Conservation (phyloP, 2,329 filamentous ascomycete genomes). For the Scytalidium sp. region DNA sequence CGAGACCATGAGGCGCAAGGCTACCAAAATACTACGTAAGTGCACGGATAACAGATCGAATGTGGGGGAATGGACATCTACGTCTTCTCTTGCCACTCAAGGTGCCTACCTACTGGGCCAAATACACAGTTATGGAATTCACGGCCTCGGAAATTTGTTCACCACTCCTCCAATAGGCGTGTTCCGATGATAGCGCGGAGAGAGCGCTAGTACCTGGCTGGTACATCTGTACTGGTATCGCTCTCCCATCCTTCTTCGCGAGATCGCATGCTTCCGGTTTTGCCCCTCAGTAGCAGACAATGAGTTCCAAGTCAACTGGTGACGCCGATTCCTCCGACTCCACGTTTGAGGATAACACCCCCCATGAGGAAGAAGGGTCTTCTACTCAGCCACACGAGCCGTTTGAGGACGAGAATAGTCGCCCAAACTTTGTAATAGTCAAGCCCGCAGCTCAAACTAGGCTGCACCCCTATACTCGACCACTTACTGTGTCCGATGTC, state of each 20-base stretch:
- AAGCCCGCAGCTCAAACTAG: conserved; percentile 38
- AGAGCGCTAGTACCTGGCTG: background rate
- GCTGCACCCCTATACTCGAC: conserved; percentile 71
- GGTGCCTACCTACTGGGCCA: background rate
- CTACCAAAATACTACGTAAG: background rate
- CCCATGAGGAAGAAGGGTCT: background rate
- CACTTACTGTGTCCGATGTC: conserved; percentile 64
- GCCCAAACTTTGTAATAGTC: background rate
- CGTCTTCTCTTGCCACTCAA: background rate
- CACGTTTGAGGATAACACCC: background rate
- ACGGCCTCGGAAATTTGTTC: background rate
- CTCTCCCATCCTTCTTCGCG: background rate
- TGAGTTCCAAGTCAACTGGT: background rate
- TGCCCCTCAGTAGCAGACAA: background rate
- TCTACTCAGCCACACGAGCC: background rate
- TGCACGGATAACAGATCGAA: background rate
- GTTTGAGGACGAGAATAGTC: background rate
- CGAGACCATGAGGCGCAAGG: background rate
- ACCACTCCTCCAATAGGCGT: background rate
- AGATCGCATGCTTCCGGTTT: background rate
- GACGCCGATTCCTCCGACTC: background rate
- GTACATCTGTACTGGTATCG: background rate
- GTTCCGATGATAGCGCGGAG: background rate
- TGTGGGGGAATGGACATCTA: background rate
- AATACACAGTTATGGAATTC: background rate